Conservation (phyloP, 2,329 filamentous ascomycete genomes). For the Aspergillus quadrilineatus region DNA sequence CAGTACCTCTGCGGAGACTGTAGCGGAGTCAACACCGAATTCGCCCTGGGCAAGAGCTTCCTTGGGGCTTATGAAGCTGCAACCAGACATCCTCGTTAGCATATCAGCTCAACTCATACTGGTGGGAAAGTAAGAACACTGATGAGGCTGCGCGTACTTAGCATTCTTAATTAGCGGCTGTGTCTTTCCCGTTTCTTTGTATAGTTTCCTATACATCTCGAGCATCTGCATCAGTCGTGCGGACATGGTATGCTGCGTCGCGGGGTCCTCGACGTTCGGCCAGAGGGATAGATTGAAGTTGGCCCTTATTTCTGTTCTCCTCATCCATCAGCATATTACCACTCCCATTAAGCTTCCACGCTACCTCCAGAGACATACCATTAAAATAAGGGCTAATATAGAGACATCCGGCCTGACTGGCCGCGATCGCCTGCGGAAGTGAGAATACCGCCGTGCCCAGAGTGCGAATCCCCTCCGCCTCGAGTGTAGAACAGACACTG, state of each 20-base stretch:
- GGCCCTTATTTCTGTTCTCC: too few species aligned
- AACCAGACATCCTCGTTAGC: neutral
- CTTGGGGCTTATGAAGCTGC: neutral
- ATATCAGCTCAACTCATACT: too few species aligned
- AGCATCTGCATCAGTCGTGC: constrained; percentile 51
- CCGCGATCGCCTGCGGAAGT: constrained; percentile 51
- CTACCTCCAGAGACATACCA: constrained; percentile 24
- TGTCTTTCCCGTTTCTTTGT: constrained; percentile 48
- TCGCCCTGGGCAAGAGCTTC: neutral
- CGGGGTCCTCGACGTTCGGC: constrained; percentile 51
- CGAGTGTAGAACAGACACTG: constrained; percentile 46
- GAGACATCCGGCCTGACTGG: constrained; percentile 49
- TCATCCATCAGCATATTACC: too few species aligned
- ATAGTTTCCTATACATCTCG: constrained; percentile 49
- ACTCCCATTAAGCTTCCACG: too few species aligned
- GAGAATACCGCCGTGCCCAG: constrained; percentile 51
- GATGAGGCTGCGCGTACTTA: neutral
- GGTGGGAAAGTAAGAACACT: neutral
- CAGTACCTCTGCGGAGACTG: neutral
- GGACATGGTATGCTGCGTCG: constrained; percentile 49
- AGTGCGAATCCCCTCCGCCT: constrained; percentile 48
- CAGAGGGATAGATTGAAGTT: constrained; percentile 39
- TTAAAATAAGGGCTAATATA: constrained; percentile 55
- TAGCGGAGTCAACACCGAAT: neutral
- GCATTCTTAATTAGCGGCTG: constrained; percentile 37